Conservation (phyloP, 208 protist genomes). For the Leishmania braziliensis region DNA sequence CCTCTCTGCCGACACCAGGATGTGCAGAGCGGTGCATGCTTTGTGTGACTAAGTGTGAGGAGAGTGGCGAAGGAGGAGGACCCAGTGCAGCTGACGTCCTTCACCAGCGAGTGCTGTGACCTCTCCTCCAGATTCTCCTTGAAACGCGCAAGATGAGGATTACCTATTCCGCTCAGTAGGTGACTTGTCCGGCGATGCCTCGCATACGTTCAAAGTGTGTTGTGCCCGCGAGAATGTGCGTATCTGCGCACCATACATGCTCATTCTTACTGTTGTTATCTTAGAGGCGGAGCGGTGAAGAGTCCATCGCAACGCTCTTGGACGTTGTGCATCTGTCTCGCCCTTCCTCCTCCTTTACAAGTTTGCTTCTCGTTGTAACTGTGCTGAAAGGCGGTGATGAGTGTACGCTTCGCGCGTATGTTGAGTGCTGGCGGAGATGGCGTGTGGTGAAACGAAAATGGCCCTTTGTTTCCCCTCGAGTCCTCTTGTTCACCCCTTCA, state of each 20-base stretch:
- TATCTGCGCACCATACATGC: background rate
- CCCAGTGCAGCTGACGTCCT: background rate
- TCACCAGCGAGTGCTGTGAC: background rate
- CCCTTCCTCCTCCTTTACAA: background rate
- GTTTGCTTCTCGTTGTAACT: background rate
- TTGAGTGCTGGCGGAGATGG: background rate
- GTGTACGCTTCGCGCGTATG: background rate
- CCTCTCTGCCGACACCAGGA: background rate
- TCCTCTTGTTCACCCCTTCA: background rate
- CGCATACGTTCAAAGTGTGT: background rate
- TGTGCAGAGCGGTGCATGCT: background rate
- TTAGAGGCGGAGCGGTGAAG: background rate
- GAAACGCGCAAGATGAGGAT: background rate
- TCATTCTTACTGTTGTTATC: background rate
- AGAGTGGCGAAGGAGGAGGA: background rate
- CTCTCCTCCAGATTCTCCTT: background rate
- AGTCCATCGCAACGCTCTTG: background rate
- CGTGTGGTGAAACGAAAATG: background rate
- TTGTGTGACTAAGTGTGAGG: background rate
- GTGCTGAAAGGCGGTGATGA: background rate
- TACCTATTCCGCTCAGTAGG: background rate
- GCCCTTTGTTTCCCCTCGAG: background rate
- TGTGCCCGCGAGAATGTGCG: background rate
- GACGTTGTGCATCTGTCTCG: background rate
- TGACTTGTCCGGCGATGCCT: background rate